Evolutionary conservation across 228 moss, liverwort and hornwort genomes (phyloP).

Genomic region (Sphagnum fallax): DNA sequence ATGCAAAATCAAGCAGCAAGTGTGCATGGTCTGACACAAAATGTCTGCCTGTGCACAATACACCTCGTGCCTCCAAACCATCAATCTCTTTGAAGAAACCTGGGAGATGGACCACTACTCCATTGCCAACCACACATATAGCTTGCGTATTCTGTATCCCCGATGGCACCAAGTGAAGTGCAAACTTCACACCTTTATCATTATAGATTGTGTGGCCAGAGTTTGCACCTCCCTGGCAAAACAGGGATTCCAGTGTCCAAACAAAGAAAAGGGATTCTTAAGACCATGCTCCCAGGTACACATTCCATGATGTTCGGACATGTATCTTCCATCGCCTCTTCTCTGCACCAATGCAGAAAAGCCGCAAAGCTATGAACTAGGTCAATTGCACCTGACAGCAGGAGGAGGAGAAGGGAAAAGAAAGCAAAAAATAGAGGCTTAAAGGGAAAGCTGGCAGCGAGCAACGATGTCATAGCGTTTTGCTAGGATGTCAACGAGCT

Average conservation of each 20-base stretch:
- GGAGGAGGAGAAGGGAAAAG: not conserved
- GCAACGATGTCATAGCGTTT: slow-evolving; percentile 88
- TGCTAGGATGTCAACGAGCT: slow-evolving; percentile 95
- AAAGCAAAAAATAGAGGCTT: too few relatives aligned
- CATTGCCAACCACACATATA: slow-evolving; percentile 89
- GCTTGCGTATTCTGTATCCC: slow-evolving; percentile 86
- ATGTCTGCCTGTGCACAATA: slow-evolving; percentile 72
- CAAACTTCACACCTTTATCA: slow-evolving; percentile 81
- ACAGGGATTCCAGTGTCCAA: too few relatives aligned
- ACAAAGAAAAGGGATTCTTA: too few relatives aligned
- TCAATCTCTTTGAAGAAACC: slow-evolving; percentile 88
- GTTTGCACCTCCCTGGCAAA: slow-evolving; percentile 81
- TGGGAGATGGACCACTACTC: slow-evolving; percentile 94
- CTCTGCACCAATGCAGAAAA: too few relatives aligned
- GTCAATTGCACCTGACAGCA: too few relatives aligned
- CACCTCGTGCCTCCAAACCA: slow-evolving; percentile 62
- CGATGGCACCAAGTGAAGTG: slow-evolving; percentile 86
- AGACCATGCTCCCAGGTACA: too few relatives aligned
- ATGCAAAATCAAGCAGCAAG: slow-evolving; percentile 73
- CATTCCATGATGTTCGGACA: too few relatives aligned
- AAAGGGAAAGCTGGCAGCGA: slow-evolving; percentile 70
- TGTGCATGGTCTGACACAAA: slow-evolving; percentile 94
- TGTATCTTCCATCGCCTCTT: too few relatives aligned
- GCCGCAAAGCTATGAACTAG: too few relatives aligned
- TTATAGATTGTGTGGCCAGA: slow-evolving; percentile 99